phyloP scores from a whole-genome alignment of 176 grass and related monocot species.

The Echinochloa phyllopogon region DNA sequence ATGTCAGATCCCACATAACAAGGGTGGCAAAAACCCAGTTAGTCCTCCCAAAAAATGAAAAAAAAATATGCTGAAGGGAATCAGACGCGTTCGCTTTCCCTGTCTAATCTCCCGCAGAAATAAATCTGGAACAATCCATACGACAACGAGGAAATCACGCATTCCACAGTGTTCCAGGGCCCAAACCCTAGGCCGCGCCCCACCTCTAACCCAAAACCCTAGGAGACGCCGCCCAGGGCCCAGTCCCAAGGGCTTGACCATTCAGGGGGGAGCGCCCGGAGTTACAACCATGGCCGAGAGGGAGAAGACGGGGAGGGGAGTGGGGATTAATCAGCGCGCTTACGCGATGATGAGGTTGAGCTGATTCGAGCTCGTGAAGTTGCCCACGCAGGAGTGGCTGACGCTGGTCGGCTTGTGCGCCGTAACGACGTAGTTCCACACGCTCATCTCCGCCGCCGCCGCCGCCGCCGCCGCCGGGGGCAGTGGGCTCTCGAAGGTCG shows the following conservation, averaged over 20 bases:
- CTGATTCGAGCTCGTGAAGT: constrained; percentile 92
- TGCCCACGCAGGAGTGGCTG: constrained; percentile 95
- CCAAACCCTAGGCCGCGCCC: constrained; percentile 35
- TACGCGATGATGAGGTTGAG: constrained; percentile 97
- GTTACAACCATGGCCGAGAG: not conserved
- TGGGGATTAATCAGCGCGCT: constrained; percentile 35
- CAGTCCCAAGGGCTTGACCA: not conserved
- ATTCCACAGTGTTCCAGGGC: not conserved
- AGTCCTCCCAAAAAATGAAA: not conserved
- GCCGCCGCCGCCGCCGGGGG: constrained; percentile 7
- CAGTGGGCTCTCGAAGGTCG: constrained; percentile 1
- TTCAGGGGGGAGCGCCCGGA: not conserved
- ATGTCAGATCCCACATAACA: constrained; percentile 8
- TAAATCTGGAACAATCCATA: not conserved
- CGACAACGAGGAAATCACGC: not conserved
- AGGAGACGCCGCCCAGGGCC: not conserved
- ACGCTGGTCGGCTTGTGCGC: constrained; percentile 99
- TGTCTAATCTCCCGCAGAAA: not conserved
- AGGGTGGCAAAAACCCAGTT: not conserved
- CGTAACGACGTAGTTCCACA: constrained; percentile 99
- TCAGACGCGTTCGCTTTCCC: not conserved
- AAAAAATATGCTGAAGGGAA: not conserved
- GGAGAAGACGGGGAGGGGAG: not conserved
- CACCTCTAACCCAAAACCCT: constrained; percentile 10
- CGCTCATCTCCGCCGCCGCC: constrained; percentile 74